phyloP scores from a whole-genome alignment of 1,284 basidiomycete species.

The Puccinia sorghi region DNA sequence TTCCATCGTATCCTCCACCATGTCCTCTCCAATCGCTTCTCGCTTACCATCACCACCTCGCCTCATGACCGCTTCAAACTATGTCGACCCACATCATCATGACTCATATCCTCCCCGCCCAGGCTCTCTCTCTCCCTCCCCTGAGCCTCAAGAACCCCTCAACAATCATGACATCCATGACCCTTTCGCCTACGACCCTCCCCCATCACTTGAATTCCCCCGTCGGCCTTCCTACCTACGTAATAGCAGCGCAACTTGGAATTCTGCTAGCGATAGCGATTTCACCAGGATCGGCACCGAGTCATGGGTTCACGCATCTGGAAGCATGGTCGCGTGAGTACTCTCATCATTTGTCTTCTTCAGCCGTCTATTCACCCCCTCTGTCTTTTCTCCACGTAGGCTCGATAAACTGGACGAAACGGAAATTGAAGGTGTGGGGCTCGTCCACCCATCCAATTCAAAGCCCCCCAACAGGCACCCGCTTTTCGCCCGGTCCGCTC shows the following conservation, averaged over 20 bases:
- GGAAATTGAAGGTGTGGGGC: constrained; percentile 34
- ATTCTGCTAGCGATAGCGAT: constrained; percentile 31
- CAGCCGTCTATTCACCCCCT: neutral
- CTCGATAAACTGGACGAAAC: constrained; percentile 24
- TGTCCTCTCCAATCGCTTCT: neutral
- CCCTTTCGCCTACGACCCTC: constrained; percentile 2
- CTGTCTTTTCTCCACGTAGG: neutral
- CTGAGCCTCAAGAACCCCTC: neutral
- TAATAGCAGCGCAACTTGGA: constrained; percentile 35
- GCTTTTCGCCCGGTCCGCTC: neutral
- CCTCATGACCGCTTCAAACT: neutral
- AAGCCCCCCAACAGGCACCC: neutral
- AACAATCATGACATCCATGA: neutral
- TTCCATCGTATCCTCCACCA: neutral
- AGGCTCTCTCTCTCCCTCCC: constrained; percentile 4
- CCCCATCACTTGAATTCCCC: neutral
- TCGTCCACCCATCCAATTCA: constrained; percentile 14
- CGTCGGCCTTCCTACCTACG: neutral
- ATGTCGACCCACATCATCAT: neutral
- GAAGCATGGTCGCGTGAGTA: constrained; percentile 23
- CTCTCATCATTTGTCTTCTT: neutral
- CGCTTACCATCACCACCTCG: constrained; percentile 13
- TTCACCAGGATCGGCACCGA: constrained; percentile 30
- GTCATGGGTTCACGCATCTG: constrained; percentile 3
- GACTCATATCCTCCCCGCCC: constrained; percentile 16